Evolutionary conservation across 768 basidiomycete species (phyloP).

Genomic region (Kondoa subrosea): DNA sequence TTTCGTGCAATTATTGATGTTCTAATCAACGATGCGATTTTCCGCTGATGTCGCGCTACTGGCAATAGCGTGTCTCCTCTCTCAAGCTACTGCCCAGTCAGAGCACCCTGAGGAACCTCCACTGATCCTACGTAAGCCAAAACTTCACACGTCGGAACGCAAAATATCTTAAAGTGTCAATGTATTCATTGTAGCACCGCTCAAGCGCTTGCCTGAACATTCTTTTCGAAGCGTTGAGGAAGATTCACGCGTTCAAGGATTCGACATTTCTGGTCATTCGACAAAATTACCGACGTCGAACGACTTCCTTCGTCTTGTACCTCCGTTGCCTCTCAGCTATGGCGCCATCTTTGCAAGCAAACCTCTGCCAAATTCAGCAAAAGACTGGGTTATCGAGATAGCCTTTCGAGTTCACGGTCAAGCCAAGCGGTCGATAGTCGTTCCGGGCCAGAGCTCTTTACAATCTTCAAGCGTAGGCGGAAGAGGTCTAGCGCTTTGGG

Average conservation of each 20-base stretch:
- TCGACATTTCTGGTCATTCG: neutral
- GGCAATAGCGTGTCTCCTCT: neutral
- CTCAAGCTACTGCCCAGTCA: too few species aligned
- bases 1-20: too few species aligned
- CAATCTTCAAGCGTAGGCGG: constrained; percentile 21
- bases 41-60: too few species aligned
- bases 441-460: constrained; percentile 5
- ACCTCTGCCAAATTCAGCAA: constrained; percentile 9
- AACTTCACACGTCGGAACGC: neutral
- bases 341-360: constrained; percentile 23
- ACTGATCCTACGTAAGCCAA: too few species aligned
- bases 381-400: constrained; percentile 27
- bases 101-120: too few species aligned
- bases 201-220: neutral
- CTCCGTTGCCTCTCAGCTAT: constrained; percentile 25
- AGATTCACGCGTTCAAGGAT: neutral
- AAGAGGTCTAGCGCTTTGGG: constrained; percentile 26
- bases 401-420: constrained; percentile 27
- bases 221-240: neutral
- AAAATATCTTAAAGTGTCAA: too few species aligned
- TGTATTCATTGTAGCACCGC: neutral
- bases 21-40: too few species aligned
- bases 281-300: constrained; percentile 21
- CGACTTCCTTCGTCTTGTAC: constrained; percentile 26
- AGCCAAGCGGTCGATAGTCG: constrained; percentile 6